Evolutionary conservation across 495 filamentous ascomycete genomes (phyloP).

Genomic region (Filosporella fistucella): DNA sequence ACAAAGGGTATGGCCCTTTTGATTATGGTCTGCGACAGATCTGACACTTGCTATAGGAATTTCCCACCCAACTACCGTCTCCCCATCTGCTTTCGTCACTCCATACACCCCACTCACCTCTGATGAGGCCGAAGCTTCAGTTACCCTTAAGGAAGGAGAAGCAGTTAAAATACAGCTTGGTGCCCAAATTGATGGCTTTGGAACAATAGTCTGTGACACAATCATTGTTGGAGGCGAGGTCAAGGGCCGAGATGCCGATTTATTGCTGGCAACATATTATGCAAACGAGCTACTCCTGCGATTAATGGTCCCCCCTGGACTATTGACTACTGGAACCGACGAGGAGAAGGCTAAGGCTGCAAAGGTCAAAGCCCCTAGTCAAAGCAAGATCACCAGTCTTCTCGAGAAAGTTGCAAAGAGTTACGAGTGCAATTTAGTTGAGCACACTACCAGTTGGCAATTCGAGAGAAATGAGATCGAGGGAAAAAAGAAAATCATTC

Average conservation of each 20-base stretch:
- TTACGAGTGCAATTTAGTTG: slow-evolving; percentile 90
- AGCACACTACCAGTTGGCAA: slow-evolving; percentile 94
- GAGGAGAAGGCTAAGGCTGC: slow-evolving; percentile 94
- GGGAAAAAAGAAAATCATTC: slow-evolving; percentile 95
- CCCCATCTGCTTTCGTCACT: slow-evolving; percentile 89
- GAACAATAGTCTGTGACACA: slow-evolving; percentile 93
- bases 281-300: slow-evolving; percentile 92
- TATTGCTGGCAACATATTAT: slow-evolving; percentile 87
- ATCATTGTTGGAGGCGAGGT: slow-evolving; percentile 66
- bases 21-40: background rate
- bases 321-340: slow-evolving; percentile 76
- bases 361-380: slow-evolving; percentile 70
- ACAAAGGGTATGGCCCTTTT: slow-evolving; percentile 55
- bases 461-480: slow-evolving; percentile 98
- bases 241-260: slow-evolving; percentile 72
- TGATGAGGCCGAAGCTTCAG: slow-evolving; percentile 77
- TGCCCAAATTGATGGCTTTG: slow-evolving; percentile 96
- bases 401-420: slow-evolving; percentile 88
- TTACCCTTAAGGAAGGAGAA: slow-evolving; percentile 75
- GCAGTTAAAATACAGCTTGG: slow-evolving; percentile 93
- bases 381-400: slow-evolving; percentile 77
- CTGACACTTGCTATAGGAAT: slow-evolving; percentile 18
- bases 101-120: slow-evolving; percentile 90
- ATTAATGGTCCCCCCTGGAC: slow-evolving; percentile 82
- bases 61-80: slow-evolving; percentile 87